phyloP scores from a whole-genome alignment of 768 basidiomycete genomes.

The Astraeus odoratus region DNA sequence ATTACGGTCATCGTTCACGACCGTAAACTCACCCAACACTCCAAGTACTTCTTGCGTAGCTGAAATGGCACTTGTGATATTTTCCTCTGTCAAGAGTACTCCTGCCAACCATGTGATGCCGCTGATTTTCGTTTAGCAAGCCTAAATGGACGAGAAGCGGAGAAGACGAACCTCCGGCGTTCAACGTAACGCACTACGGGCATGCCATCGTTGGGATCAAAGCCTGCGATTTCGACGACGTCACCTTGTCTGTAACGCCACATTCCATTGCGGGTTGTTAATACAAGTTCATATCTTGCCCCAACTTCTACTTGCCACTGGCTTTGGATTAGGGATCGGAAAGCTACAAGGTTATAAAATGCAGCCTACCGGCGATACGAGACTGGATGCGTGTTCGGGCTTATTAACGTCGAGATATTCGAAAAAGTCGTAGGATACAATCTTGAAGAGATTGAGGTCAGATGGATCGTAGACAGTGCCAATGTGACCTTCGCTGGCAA shows the following conservation, averaged over 20 bases:
- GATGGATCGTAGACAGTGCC: conserved; percentile 1
- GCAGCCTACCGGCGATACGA: conserved; percentile 3
- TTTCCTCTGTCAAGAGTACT: not conserved
- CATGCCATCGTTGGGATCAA: conserved; percentile 5
- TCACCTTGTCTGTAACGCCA: conserved; percentile 7
- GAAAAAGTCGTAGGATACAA: conserved; percentile 1
- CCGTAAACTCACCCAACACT: not conserved
- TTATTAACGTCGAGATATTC: conserved; percentile 4
- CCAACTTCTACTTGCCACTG: conserved; percentile 6
- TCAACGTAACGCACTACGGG: conserved; percentile 5
- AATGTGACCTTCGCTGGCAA: not conserved
- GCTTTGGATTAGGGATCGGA: not conserved
- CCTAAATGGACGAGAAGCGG: not conserved
- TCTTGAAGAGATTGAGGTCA: conserved; percentile 7
- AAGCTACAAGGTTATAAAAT: not conserved
- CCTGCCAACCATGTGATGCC: not conserved
- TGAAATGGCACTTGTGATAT: not conserved
- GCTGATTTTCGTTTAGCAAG: not conserved
- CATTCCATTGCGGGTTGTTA: conserved; percentile 4
- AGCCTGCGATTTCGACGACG: conserved; percentile 4
- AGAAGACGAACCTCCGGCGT: conserved; percentile 1
- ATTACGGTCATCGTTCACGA: not conserved
- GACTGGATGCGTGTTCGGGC: not conserved
- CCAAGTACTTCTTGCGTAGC: not conserved
- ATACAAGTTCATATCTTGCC: conserved; percentile 4